Conservation (phyloP, 306 rosid genomes). For the Ormosia semicastrata region DNA sequence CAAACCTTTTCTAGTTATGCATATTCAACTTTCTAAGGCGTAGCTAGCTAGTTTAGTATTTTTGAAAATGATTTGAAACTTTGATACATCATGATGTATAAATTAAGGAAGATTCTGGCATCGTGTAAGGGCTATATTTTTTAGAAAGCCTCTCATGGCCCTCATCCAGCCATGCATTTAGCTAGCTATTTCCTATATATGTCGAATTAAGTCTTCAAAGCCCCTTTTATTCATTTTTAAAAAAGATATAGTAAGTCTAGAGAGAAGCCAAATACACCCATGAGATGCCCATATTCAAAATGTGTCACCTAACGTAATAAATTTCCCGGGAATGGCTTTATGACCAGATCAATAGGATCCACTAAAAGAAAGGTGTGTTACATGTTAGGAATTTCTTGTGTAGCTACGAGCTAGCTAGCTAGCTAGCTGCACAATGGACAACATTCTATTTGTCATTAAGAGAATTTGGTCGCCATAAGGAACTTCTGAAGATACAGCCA, state of each 20-base stretch:
- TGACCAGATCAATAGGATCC: neutral
- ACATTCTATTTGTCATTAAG: neutral
- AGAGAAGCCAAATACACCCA: neutral
- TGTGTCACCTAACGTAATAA: slow-evolving; percentile 29
- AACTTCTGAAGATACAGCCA: neutral
- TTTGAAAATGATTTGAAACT: neutral
- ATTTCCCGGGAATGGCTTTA: neutral
- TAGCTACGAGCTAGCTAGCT: neutral
- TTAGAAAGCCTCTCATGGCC: neutral
- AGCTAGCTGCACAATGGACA: neutral
- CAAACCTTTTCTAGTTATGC: slow-evolving; percentile 1
- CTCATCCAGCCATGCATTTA: neutral
- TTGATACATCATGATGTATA: neutral
- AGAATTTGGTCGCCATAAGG: neutral
- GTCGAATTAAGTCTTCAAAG: neutral
- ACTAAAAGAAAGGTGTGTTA: neutral
- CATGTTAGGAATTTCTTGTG: neutral
- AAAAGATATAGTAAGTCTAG: neutral
- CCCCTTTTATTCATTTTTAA: neutral
- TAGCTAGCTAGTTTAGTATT: neutral
- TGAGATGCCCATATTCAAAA: slow-evolving; percentile 9
- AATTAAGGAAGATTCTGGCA: neutral
- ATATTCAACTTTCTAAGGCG: neutral
- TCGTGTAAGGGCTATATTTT: neutral
- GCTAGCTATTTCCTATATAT: neutral